Conservation (phyloP, 192 early-diverging fungal genomes). For the Gaertneriomyces semiglobifer region DNA sequence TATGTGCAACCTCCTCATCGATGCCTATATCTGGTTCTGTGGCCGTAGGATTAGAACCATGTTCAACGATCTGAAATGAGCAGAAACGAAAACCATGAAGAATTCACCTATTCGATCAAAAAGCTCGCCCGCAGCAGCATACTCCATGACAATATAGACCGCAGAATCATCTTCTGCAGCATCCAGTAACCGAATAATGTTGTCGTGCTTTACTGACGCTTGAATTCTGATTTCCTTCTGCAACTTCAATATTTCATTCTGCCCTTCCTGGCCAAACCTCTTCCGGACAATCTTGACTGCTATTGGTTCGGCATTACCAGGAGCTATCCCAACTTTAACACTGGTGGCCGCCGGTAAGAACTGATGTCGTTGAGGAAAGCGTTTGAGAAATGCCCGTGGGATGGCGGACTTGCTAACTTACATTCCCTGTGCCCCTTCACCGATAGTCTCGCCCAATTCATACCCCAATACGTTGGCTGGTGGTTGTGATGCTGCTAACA, state of each 20-base stretch:
- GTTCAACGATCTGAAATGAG: neutral
- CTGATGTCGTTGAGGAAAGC: neutral
- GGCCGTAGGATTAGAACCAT: neutral
- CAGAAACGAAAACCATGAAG: neutral
- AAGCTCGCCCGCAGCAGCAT: constrained; percentile 64
- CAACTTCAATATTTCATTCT: constrained; percentile 27
- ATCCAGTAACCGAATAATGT: constrained; percentile 53
- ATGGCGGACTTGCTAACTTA: constrained; percentile 17
- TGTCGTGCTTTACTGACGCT: constrained; percentile 49
- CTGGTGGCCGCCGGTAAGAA: constrained; percentile 16
- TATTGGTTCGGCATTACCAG: constrained; percentile 35
- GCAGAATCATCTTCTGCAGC: constrained; percentile 48
- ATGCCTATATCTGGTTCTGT: constrained; percentile 64
- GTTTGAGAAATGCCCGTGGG: neutral
- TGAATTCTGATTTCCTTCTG: constrained; percentile 59
- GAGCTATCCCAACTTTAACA: constrained; percentile 54
- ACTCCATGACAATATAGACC: constrained; percentile 64
- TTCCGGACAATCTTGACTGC: constrained; percentile 65
- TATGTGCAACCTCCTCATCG: constrained; percentile 67
- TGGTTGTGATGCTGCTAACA: constrained; percentile 17
- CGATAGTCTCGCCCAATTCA: constrained; percentile 38
- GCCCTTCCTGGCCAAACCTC: constrained; percentile 17
- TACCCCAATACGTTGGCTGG: constrained; percentile 15
- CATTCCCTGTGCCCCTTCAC: constrained; percentile 46
- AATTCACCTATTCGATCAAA: constrained; percentile 66